Conservation (phyloP, 768 basidiomycete genomes). For the Pleurotus citrinopileatus region DNA sequence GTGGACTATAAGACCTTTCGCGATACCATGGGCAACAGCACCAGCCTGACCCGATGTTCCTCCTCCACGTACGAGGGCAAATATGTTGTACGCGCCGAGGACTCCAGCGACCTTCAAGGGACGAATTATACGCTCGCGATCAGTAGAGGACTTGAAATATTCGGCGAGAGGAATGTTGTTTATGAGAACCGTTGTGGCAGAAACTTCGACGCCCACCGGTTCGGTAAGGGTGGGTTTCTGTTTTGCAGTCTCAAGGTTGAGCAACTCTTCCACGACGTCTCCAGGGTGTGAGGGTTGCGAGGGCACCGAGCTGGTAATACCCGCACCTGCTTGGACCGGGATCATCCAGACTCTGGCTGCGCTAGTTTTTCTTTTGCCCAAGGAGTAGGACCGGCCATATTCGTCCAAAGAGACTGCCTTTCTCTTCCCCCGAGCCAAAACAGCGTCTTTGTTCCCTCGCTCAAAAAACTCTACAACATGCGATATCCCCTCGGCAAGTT, state of each 20-base stretch:
- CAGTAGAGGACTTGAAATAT: conserved; percentile 73
- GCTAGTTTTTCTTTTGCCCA: conserved; percentile 88
- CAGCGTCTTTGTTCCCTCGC: conserved; percentile 53
- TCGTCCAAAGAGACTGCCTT: conserved; percentile 65
- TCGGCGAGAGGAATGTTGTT: conserved; percentile 79
- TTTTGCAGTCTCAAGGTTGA: conserved; percentile 18
- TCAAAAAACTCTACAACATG: conserved; percentile 63
- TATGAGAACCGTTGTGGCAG: conserved; percentile 70
- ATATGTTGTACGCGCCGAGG: conserved; percentile 81
- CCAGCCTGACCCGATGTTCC: conserved; percentile 94
- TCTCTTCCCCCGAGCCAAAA: conserved; percentile 45
- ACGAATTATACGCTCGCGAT: conserved; percentile 79
- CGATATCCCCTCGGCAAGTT: conserved; percentile 48
- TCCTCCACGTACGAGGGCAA: conserved; percentile 77
- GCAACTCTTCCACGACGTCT: conserved; percentile 26
- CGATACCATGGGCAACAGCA: conserved; percentile 75
- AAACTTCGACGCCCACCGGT: conserved; percentile 28
- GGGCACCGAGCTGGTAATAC: conserved; percentile 8
- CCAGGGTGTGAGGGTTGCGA: conserved; percentile 13
- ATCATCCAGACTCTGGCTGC: conserved; percentile 94
- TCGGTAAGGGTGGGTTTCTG: conserved; percentile 10
- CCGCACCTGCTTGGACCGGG: conserved; percentile 36
- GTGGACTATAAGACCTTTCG: conserved; percentile 71
- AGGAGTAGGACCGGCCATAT: conserved; percentile 80
- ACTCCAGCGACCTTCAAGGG: conserved; percentile 83